Evolutionary conservation across 2,329 filamentous ascomycete species (phyloP).

Genomic region (Cytospora leucostoma): DNA sequence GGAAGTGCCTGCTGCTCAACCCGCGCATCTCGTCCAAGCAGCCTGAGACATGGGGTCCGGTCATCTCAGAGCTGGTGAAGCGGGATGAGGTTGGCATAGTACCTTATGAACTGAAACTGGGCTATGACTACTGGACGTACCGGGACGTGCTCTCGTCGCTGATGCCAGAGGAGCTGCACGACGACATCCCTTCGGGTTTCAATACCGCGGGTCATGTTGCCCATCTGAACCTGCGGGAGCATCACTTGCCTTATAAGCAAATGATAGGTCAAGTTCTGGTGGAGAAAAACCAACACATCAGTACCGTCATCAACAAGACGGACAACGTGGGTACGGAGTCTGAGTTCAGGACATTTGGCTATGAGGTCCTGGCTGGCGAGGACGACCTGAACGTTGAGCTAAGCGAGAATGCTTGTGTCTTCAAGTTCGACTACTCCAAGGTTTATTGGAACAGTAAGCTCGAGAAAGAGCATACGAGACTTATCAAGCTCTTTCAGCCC

Average conservation of each 20-base stretch:
- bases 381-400: slow-evolving; percentile 83
- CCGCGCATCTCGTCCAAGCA: slow-evolving; percentile 58
- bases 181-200: slow-evolving; percentile 83
- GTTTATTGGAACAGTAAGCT: slow-evolving; percentile 98
- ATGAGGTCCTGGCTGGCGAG: slow-evolving; percentile 83
- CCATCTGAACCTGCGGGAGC: slow-evolving; percentile 84
- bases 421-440: slow-evolving; percentile 90
- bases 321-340: slow-evolving; percentile 84
- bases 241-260: slow-evolving; percentile 82
- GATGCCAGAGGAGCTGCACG: slow-evolving; percentile 75
- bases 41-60: slow-evolving; percentile 74
- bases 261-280: slow-evolving; percentile 82
- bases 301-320: slow-evolving; percentile 94
- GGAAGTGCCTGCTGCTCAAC: slow-evolving; percentile 62
- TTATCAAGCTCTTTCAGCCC: slow-evolving; percentile 73
- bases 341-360: slow-evolving; percentile 87
- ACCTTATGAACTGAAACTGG: slow-evolving; percentile 73
- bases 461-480: slow-evolving; percentile 81
- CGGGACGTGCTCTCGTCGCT: slow-evolving; percentile 81
- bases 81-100: slow-evolving; percentile 69
- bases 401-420: slow-evolving; percentile 80
- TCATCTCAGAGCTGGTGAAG: slow-evolving; percentile 67
- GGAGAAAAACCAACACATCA: slow-evolving; percentile 82
- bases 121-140: slow-evolving; percentile 87
- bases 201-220: slow-evolving; percentile 89